These are phyloP conservation scores for Magnolia sinica DNA, from an alignment of 164 flowering plant genomes.

Conservation along the genomic window DNA sequence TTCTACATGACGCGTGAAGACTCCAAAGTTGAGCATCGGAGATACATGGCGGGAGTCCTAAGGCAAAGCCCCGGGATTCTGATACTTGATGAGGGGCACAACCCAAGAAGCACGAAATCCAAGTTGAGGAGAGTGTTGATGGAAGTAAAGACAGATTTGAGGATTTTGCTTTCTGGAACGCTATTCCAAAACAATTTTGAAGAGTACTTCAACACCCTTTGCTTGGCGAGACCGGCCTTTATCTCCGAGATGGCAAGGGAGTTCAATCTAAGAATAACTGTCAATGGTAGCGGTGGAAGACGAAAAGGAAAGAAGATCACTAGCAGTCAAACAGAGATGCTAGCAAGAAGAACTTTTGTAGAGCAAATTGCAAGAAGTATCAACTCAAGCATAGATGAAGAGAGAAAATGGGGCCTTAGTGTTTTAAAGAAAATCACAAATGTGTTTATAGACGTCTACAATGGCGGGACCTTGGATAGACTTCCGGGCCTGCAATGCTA, in stretches of 20 bases:
- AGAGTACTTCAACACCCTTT: constrained; percentile 90
- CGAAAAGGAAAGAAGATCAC: constrained; percentile 27
- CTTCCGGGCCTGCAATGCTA: constrained; percentile 86
- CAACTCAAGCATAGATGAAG: constrained; percentile 45
- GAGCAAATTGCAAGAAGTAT: constrained; percentile 63
- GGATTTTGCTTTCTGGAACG: constrained; percentile 89
- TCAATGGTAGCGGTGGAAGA: constrained; percentile 39
- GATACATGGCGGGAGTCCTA: constrained; percentile 61
- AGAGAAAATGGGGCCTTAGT: constrained; percentile 51
- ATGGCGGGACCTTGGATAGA: constrained; percentile 46
- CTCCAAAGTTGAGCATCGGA: constrained; percentile 49
- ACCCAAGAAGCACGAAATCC: constrained; percentile 88
- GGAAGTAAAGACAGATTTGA: constrained; percentile 67
- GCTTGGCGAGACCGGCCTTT: constrained; percentile 82
- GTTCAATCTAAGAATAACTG: constrained; percentile 25
- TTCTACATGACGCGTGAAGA: constrained; percentile 62
- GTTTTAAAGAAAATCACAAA: constrained; percentile 60
- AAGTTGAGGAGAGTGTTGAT: constrained; percentile 77
- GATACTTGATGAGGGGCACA: constrained; percentile 94
- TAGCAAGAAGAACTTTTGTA: constrained; percentile 70
- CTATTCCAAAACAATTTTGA: constrained; percentile 87
- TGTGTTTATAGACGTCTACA: constrained; percentile 77
- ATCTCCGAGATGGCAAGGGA: constrained; percentile 58
- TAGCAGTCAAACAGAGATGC: constrained; percentile 38
- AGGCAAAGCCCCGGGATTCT: constrained; percentile 76